Evolutionary conservation across 2,329 filamentous ascomycete species (phyloP).

Genomic region (Atkinsonella hypoxylon): DNA sequence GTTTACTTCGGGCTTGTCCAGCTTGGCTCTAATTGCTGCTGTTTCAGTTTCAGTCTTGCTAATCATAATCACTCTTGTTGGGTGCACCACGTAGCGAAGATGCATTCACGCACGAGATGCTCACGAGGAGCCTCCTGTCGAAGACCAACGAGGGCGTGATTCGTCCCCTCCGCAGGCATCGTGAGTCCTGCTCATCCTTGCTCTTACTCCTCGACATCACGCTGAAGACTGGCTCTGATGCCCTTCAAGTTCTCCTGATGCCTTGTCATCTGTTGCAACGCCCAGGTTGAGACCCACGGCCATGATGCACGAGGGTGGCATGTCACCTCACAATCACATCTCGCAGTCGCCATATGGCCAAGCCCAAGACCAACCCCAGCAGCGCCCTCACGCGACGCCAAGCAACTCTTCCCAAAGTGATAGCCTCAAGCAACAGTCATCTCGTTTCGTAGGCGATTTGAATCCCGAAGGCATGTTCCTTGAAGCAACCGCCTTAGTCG

Average conservation of each 20-base stretch:
- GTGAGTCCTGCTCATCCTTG: conserved; percentile 11
- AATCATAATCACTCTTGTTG: conserved; percentile 4
- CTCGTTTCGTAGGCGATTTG: conserved; percentile 45
- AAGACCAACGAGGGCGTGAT: conserved; percentile 15
- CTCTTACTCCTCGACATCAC: background rate
- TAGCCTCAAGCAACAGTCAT: conserved; percentile 14
- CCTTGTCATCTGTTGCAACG: background rate
- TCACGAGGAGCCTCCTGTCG: conserved; percentile 16
- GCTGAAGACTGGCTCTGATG: background rate
- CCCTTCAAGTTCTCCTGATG: background rate
- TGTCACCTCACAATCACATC: background rate
- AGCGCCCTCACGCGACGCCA: background rate
- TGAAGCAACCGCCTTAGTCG: conserved; percentile 33
- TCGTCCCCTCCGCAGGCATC: conserved; percentile 18
- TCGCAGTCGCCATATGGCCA: background rate
- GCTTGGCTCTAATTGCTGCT: background rate
- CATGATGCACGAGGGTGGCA: conserved; percentile 1
- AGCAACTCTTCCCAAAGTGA: background rate
- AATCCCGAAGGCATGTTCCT: conserved; percentile 50
- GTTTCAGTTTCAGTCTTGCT: background rate
- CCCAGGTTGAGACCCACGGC: background rate
- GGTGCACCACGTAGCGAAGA: conserved; percentile 23
- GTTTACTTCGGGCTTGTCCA: background rate
- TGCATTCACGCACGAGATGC: conserved; percentile 30
- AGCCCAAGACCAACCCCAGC: background rate